A percentile compares a stretch with the other conserved stretches of the same genome.
These are phyloP conservation scores for Cyberlindnera galapagoensis DNA, from an alignment of 805 yeast species.

Conservation along the genomic window DNA sequence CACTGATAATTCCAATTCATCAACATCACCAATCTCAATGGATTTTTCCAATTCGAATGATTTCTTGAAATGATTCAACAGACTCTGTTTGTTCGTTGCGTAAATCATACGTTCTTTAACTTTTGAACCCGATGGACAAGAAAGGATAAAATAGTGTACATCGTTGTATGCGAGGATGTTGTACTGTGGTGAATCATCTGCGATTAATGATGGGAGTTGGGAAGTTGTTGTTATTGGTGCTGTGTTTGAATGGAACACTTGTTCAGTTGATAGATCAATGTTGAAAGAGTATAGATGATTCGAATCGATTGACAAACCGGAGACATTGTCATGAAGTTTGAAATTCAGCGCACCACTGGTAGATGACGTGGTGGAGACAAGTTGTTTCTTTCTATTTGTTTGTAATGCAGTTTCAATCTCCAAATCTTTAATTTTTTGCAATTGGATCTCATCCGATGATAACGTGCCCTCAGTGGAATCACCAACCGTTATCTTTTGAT, in stretches of 20 bases:
- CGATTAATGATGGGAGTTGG: constrained; percentile 29
- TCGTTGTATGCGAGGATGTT: constrained; percentile 42
- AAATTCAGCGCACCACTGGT: constrained; percentile 20
- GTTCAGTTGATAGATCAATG: constrained; percentile 46
- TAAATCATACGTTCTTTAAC: constrained; percentile 90
- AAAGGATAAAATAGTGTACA: constrained; percentile 57
- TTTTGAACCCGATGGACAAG: constrained; percentile 87
- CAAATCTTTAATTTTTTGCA: constrained; percentile 37
- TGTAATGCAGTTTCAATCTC: constrained; percentile 32
- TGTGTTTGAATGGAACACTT: constrained; percentile 32
- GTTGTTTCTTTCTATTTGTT: constrained; percentile 26
- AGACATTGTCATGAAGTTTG: constrained; percentile 24
- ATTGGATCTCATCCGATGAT: constrained; percentile 51
- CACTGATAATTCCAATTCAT: constrained; percentile 54
- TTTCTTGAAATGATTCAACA: constrained; percentile 43
- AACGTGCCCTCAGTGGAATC: constrained; percentile 39
- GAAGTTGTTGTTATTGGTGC: constrained; percentile 17
- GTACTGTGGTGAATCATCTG: constrained; percentile 47
- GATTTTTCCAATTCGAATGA: constrained; percentile 30
- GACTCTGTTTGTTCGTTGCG: constrained; percentile 71
- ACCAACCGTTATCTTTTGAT: constrained; percentile 33
- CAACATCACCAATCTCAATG: constrained; percentile 68
- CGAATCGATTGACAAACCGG: constrained; percentile 20
- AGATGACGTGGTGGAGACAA: constrained; percentile 23
- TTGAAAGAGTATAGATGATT: constrained; percentile 39